phyloP scores from a whole-genome alignment of 2,329 filamentous ascomycete genomes.

The Dothistroma pini region DNA sequence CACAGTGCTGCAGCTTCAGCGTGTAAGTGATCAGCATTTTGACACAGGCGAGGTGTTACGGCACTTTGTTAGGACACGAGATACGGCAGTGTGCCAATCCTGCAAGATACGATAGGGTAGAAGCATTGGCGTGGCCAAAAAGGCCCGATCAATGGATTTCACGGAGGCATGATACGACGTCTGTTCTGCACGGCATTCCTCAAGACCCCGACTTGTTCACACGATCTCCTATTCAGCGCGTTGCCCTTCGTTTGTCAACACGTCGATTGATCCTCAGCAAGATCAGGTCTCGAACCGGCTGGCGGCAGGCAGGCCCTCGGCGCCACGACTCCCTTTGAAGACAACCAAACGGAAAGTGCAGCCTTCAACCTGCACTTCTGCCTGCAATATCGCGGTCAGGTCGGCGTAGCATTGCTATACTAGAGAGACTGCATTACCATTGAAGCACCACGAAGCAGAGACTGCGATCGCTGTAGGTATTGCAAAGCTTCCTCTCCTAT shows the following conservation, averaged over 20 bases:
- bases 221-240: background rate
- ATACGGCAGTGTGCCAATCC: background rate
- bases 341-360: background rate
- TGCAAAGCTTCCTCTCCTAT: background rate
- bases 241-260: background rate
- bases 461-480: background rate
- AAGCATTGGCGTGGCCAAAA: background rate
- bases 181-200: background rate
- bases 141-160: background rate
- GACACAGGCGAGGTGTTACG: constrained; percentile 2
- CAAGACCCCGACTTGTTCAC: background rate
- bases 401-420: background rate
- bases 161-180: too few relatives aligned
- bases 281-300: background rate
- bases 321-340: background rate
- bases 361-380: background rate
- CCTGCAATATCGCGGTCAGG: background rate
- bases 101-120: background rate
- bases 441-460: background rate
- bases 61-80: background rate
- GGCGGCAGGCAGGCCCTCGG: background rate
- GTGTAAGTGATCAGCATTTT: background rate
- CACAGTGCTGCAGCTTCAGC: background rate
- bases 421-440: background rate
- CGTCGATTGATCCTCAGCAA: background rate